phyloP scores from a whole-genome alignment of 495 filamentous ascomycete species.

The Endocarpon pusillum region DNA sequence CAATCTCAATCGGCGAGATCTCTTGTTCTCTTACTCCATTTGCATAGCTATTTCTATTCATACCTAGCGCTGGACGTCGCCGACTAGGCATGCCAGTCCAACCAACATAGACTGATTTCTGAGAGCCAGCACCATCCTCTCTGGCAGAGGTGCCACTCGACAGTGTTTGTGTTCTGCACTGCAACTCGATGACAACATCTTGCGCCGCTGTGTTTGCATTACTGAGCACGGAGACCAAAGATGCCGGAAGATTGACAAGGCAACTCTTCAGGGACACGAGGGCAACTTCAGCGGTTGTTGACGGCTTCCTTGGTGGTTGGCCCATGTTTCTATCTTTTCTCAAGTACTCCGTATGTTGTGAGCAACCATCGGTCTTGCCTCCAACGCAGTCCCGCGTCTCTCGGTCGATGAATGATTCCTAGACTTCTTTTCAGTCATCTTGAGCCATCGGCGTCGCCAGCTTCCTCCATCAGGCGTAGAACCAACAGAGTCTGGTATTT shows the following conservation, averaged over 20 bases:
- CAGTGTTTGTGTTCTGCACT: conserved; percentile 32
- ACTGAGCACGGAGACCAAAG: conserved; percentile 62
- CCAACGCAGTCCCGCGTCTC: no score
- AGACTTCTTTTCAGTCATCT: no score
- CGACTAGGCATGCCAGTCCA: conserved; percentile 97
- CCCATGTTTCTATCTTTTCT: conserved; percentile 41
- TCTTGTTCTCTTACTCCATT: conserved; percentile 54
- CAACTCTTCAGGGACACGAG: conserved; percentile 80
- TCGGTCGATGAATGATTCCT: no score
- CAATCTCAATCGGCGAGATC: conserved; percentile 62
- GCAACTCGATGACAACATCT: conserved; percentile 88
- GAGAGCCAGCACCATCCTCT: conserved; percentile 26
- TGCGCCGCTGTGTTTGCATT: conserved; percentile 83
- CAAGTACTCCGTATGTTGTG: conserved; percentile 8
- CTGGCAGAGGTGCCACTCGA: conserved; percentile 17
- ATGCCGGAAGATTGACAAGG: conserved; percentile 81
- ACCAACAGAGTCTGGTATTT: no score
- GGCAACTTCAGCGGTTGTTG: conserved; percentile 57
- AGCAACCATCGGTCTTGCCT: not conserved
- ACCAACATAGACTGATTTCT: conserved; percentile 64
- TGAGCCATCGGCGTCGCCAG: no score
- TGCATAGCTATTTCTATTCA: conserved; percentile 34
- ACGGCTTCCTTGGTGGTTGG: conserved; percentile 40
- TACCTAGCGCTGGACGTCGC: conserved; percentile 56
- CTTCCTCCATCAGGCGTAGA: no score